These are phyloP conservation scores for Aspergillus bertholletiae DNA, from an alignment of 495 filamentous ascomycete species.

Conservation along the genomic window DNA sequence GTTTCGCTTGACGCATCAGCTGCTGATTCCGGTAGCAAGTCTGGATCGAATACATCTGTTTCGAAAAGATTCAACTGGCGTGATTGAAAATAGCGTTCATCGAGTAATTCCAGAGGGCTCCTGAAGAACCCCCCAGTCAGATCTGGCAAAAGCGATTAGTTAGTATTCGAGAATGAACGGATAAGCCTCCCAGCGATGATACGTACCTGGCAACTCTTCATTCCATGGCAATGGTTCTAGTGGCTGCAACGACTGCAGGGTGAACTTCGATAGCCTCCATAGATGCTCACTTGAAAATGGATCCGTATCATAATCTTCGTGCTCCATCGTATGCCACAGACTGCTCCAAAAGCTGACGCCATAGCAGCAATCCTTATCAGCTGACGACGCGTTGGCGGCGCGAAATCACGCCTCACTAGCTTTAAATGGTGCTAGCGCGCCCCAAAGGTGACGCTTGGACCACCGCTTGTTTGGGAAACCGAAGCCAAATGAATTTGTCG, in stretches of 20 bases:
- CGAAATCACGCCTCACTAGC: slow-evolving; percentile 19
- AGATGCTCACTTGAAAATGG: slow-evolving; percentile 73
- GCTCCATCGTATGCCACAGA: slow-evolving; percentile 35
- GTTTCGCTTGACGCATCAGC: slow-evolving; percentile 31
- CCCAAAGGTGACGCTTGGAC: slow-evolving; percentile 25
- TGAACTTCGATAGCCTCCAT: slow-evolving; percentile 51
- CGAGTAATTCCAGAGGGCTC: slow-evolving; percentile 15
- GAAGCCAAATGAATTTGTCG: slow-evolving; percentile 5
- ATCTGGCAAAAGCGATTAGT: slow-evolving; percentile 16
- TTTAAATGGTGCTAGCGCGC: slow-evolving; percentile 8
- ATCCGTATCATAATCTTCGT: slow-evolving; percentile 45
- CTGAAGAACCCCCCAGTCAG: slow-evolving; percentile 26
- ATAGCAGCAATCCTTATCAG: slow-evolving; percentile 11
- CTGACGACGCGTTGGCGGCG: slow-evolving; percentile 21
- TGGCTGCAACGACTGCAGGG: slow-evolving; percentile 35
- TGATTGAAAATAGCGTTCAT: slow-evolving; percentile 20
- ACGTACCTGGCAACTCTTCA: slow-evolving; percentile 33
- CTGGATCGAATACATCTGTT: slow-evolving; percentile 15
- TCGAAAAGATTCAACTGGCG: slow-evolving; percentile 34
- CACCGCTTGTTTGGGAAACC: slow-evolving; percentile 26
- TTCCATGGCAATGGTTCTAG: slow-evolving; percentile 37
- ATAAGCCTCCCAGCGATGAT: not conserved
- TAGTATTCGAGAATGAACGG: not conserved
- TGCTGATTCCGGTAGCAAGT: slow-evolving; percentile 16
- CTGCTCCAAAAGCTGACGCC: not conserved